Evolutionary conservation across 805 yeast genomes (phyloP).

Genomic region (Tetrapisispora iriomotensis): DNA sequence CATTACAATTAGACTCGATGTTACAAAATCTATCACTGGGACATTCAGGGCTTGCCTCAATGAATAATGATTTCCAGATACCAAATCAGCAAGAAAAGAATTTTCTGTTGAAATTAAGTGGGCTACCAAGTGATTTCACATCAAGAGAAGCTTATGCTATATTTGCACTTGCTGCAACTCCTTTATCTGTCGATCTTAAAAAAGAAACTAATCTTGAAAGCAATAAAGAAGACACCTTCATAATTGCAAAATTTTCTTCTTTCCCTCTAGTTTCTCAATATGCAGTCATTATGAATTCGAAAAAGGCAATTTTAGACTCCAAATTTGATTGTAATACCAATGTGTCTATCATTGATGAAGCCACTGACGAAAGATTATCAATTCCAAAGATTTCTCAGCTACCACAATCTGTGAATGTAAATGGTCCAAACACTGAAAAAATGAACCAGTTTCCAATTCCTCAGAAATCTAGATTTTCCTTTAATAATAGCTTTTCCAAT

Average conservation of each 20-base stretch:
- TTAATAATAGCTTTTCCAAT: constrained; percentile 45
- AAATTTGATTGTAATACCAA: constrained; percentile 30
- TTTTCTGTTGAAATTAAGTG: constrained; percentile 34
- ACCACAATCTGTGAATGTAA: neutral
- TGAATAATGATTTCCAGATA: neutral
- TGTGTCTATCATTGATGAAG: constrained; percentile 32
- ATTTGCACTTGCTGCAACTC: constrained; percentile 59
- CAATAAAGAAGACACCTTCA: constrained; percentile 19
- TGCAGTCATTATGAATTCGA: constrained; percentile 31
- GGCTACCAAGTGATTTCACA: constrained; percentile 53
- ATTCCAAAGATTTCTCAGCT: constrained; percentile 5
- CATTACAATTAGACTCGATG: constrained; percentile 8
- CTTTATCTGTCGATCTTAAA: constrained; percentile 37
- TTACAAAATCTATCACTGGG: constrained; percentile 12
- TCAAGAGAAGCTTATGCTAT: constrained; percentile 54
- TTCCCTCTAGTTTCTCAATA: constrained; percentile 34
- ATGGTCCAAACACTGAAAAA: neutral
- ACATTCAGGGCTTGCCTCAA: constrained; percentile 4
- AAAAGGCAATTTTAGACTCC: constrained; percentile 37
- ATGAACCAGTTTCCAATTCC: constrained; percentile 35
- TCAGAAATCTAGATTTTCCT: constrained; percentile 43
- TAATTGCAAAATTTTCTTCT: constrained; percentile 36
- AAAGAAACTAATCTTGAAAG: constrained; percentile 22
- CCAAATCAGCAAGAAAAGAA: neutral
- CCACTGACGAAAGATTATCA: constrained; percentile 13